These are phyloP conservation scores for Kernera saxatilis DNA, from an alignment of 345 rosid species.

Conservation along the genomic window DNA sequence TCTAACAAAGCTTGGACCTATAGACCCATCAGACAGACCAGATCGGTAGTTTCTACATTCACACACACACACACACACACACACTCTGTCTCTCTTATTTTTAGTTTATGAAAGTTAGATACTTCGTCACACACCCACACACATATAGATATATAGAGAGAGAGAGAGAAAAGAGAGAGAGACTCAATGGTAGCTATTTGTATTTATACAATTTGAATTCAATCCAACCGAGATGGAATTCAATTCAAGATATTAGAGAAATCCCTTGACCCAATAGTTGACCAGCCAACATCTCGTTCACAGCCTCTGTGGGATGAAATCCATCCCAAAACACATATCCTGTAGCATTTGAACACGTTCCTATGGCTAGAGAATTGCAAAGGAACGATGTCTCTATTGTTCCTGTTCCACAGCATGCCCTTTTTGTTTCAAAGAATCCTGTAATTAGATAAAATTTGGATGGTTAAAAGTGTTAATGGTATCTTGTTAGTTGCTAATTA, in stretches of 20 bases:
- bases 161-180: not conserved
- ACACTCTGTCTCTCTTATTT: not conserved
- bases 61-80: conserved; percentile 1
- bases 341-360: conserved; percentile 82
- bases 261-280: conserved; percentile 63
- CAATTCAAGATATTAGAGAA: conserved; percentile 58
- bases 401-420: conserved; percentile 90
- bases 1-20: conserved; percentile 11
- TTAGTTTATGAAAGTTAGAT: not conserved
- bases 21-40: conserved; percentile 10
- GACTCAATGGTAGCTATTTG: conserved; percentile 4
- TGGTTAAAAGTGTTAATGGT: not conserved
- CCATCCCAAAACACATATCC: conserved; percentile 91
- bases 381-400: conserved; percentile 77
- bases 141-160: not conserved
- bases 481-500: not conserved
- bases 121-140: not conserved
- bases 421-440: conserved; percentile 84
- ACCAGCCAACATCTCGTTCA: conserved; percentile 59
- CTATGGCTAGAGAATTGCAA: conserved; percentile 57
- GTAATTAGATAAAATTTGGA: conserved; percentile 15
- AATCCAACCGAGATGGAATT: not conserved
- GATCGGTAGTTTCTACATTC: conserved; percentile 9
- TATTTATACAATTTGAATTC: conserved; percentile 15
- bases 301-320: conserved; percentile 90